Evolutionary conservation across 768 basidiomycete genomes (phyloP), one percentile per base, ranked within the genome.

Genomic region (Galerina marginata): DNA sequence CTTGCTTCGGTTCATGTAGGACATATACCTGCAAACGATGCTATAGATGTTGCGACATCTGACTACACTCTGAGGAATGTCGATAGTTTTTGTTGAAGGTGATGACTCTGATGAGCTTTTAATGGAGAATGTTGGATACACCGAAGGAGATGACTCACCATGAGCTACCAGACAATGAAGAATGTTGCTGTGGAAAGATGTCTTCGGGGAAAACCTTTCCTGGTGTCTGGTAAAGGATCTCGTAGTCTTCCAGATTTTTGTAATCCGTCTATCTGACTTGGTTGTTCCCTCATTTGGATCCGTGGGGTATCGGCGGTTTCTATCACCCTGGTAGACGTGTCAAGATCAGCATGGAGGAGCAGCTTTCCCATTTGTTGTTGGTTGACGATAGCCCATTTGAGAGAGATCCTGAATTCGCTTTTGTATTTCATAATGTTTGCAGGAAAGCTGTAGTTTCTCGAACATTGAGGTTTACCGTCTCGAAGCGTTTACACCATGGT

Each of bases 291-390:
- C 62, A 64, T 54, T 47, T 66, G 9, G 61, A 60, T 44, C 63
- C 63, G 16, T 65, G 61, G 57, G 62, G 65, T 39, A 49, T 60
- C n/a, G 56, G 62, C 12, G 58, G 58, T 2, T 63, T 66, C 39
- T 39, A 63, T 46, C 48, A 67, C 43, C 66, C 64, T 23, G 12
- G 37, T 9, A 37, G 64, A 12, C 14, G 5, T 2, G 42, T 43
- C 2, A 16, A 29, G 10, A 48, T 67, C 2, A 45, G 46, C 5
- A 62, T 67, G 61, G 56, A 65, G 47, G 55, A 61, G 33, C 66
- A 67, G n/a, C 23, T 67, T 20, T 20, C 20, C 20, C 42, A 44
- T 15, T 44, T 44, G 14, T 44, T 44, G 42, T 15, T 14, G 20
- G 14, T 15, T 15, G 42, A 44, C 20, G 42, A 44, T 16, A 14